phyloP scores from a whole-genome alignment of 805 yeast genomes.

The Cyberlindnera galapagoensis region DNA sequence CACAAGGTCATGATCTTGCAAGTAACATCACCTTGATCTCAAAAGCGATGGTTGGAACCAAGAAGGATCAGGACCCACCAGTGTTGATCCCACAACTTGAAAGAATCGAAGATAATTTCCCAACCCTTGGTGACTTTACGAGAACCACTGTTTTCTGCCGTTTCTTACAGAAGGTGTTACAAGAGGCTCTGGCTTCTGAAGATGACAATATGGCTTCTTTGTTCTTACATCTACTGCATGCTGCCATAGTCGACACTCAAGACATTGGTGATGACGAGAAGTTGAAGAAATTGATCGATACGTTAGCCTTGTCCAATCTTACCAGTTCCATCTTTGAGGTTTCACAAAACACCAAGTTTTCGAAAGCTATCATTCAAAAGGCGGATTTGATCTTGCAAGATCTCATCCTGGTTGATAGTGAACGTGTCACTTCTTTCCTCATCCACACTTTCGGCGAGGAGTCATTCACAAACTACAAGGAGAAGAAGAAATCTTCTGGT shows the following conservation, averaged over 20 bases:
- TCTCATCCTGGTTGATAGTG: conserved; percentile 41
- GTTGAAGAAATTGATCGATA: conserved; percentile 38
- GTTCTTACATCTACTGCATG: conserved; percentile 65
- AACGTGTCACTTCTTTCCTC: conserved; percentile 43
- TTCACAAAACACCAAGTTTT: conserved; percentile 39
- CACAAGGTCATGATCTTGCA: conserved; percentile 40
- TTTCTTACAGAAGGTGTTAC: conserved; percentile 50
- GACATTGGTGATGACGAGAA: conserved; percentile 32
- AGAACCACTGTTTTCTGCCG: conserved; percentile 49
- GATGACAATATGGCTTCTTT: conserved; percentile 53
- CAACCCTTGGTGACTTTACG: conserved; percentile 42
- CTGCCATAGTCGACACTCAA: conserved; percentile 48
- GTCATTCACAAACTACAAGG: conserved; percentile 42
- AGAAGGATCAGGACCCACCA: conserved; percentile 25
- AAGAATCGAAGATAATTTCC: conserved; percentile 26
- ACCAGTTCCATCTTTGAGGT: conserved; percentile 49
- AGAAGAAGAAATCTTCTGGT: conserved; percentile 36
- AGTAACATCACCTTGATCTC: conserved; percentile 43
- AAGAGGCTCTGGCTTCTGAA: conserved; percentile 41
- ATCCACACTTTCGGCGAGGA: conserved; percentile 51
- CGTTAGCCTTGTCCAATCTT: conserved; percentile 20
- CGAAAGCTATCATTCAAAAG: conserved; percentile 42
- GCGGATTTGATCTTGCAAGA: conserved; percentile 51
- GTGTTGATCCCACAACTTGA: conserved; percentile 42
- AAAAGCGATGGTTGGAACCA: conserved; percentile 32